Conservation (phyloP, 768 basidiomycete species). For the Glaciozyma antarctica region DNA sequence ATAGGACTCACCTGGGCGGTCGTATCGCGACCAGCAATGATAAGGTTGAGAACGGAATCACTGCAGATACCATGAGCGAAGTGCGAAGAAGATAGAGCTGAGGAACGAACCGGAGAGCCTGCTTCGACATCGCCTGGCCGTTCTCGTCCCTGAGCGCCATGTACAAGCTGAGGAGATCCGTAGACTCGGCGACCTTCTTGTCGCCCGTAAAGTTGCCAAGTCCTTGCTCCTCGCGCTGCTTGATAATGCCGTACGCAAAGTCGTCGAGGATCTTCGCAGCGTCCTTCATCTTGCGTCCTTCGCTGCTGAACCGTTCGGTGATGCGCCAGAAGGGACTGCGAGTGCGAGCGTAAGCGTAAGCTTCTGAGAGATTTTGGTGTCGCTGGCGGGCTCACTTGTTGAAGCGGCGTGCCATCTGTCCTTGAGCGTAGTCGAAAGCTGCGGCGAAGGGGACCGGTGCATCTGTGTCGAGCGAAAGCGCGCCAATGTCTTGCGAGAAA, state of each 20-base stretch:
- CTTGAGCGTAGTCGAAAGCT: conserved; percentile 21
- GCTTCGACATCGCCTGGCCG: conserved; percentile 9
- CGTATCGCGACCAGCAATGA: conserved; percentile 26
- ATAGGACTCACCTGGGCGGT: conserved; percentile 5
- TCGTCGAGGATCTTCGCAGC: conserved; percentile 12
- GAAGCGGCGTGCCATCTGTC: conserved; percentile 7
- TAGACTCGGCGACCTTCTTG: conserved; percentile 12
- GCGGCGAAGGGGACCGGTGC: not conserved
- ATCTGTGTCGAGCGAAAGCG: not conserved
- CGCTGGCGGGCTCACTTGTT: conserved; percentile 15
- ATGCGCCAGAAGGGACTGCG: conserved; percentile 19
- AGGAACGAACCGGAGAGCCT: conserved; percentile 11
- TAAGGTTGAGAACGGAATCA: conserved; percentile 26
- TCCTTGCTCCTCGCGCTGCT: conserved; percentile 16
- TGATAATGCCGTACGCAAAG: conserved; percentile 23
- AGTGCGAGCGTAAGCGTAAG: not conserved
- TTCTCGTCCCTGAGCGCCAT: conserved; percentile 23
- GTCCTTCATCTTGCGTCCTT: not conserved
- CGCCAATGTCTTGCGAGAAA: conserved; percentile 1
- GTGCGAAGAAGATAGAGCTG: not conserved
- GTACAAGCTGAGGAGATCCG: conserved; percentile 19
- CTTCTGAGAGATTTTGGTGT: too few relatives aligned
- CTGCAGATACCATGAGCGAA: not conserved
- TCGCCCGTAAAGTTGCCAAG: conserved; percentile 5
- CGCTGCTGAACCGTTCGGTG: conserved; percentile 11